phyloP scores from a whole-genome alignment of 768 basidiomycete species.

The Pholiota microspora region DNA sequence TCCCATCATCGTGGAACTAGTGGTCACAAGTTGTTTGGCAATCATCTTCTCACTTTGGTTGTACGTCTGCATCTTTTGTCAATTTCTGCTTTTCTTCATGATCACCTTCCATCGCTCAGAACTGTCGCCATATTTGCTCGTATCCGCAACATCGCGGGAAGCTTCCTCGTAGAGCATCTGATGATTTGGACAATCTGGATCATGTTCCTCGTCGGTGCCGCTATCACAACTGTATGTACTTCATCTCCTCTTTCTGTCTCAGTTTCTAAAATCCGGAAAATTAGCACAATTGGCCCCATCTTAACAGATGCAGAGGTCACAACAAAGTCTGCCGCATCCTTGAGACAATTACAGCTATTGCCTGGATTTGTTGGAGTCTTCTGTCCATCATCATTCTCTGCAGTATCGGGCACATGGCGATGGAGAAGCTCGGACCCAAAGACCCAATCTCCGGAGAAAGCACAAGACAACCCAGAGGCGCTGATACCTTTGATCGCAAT shows the following conservation, averaged over 20 bases:
- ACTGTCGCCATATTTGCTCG: slow-evolving; percentile 27
- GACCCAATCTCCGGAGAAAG: not conserved
- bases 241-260: not conserved
- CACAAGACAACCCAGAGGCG: too few species aligned
- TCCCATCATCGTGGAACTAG: slow-evolving; percentile 57
- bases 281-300: slow-evolving; percentile 48
- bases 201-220: slow-evolving; percentile 64
- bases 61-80: slow-evolving; percentile 35
- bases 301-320: slow-evolving; percentile 55
- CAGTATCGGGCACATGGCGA: slow-evolving; percentile 27
- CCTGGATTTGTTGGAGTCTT: slow-evolving; percentile 64
- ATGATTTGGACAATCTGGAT: slow-evolving; percentile 55
- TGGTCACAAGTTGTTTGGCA: slow-evolving; percentile 50
- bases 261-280: not conserved
- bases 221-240: slow-evolving; percentile 53
- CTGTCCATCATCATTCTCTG: slow-evolving; percentile 45
- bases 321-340: slow-evolving; percentile 54
- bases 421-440: slow-evolving; percentile 8
- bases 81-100: slow-evolving; percentile 20
- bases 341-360: slow-evolving; percentile 62
- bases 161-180: slow-evolving; percentile 44
- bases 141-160: slow-evolving; percentile 31
- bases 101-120: slow-evolving; percentile 28
- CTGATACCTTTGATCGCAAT: too few species aligned
- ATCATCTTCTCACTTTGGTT: slow-evolving; percentile 49